Evolutionary conservation across 208 protist species (phyloP).

Genomic region (Porcisia hertigi): DNA sequence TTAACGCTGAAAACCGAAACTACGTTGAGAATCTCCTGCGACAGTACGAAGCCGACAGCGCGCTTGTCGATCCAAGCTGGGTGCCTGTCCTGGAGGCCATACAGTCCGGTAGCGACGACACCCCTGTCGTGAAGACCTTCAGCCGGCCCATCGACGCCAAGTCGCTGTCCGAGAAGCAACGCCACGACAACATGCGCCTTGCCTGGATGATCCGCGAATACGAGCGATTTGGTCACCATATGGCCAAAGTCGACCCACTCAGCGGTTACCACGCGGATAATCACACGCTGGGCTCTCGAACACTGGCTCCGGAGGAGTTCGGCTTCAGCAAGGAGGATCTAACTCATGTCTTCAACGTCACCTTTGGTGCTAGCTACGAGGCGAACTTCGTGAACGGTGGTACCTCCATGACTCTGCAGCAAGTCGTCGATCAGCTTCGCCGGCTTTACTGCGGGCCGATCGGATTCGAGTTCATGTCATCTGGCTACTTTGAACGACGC

Average conservation of each 20-base stretch:
- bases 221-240: constrained; percentile 83
- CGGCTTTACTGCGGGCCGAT: constrained; percentile 92
- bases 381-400: constrained; percentile 72
- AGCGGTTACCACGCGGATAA: constrained; percentile 23
- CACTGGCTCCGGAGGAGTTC: constrained; percentile 71
- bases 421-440: constrained; percentile 75
- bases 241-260: constrained; percentile 84
- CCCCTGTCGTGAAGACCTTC: constrained; percentile 74
- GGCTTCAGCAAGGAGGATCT: constrained; percentile 84
- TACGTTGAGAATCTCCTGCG: constrained; percentile 83
- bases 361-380: constrained; percentile 73
- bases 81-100: constrained; percentile 80
- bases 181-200: constrained; percentile 89
- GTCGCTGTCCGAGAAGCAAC: constrained; percentile 74
- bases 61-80: constrained; percentile 83
- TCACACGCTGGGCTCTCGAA: constrained; percentile 25
- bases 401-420: constrained; percentile 70
- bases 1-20: constrained; percentile 65
- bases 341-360: constrained; percentile 78
- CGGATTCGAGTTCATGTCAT: constrained; percentile 97
- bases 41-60: constrained; percentile 73
- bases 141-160: constrained; percentile 62
- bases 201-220: constrained; percentile 91
- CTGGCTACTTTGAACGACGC: constrained; percentile 91
- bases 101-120: constrained; percentile 41